Percentiles rank a stretch among this genome's conserved stretches.
phyloP scores from a whole-genome alignment of 495 filamentous ascomycete species.

The Wilcoxina mikolae region DNA sequence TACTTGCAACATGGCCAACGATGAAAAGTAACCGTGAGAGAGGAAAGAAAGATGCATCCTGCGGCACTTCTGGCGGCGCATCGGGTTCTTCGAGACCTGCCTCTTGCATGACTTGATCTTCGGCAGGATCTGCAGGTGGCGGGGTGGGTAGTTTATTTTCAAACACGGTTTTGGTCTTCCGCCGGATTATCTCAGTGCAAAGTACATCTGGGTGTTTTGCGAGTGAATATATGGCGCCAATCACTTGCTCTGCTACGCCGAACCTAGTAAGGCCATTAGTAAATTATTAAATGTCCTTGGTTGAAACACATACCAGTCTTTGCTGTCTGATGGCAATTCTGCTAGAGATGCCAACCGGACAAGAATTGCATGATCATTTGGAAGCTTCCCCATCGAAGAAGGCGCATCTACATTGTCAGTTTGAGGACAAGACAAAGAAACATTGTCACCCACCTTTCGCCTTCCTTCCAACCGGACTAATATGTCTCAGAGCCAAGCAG shows the following conservation, averaged over 20 bases:
- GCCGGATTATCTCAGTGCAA: slow-evolving; percentile 78
- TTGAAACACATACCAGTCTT: slow-evolving; percentile 65
- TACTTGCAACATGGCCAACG: slow-evolving; percentile 77
- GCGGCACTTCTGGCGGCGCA: slow-evolving; percentile 2
- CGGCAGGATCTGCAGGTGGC: not conserved
- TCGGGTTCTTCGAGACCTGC: slow-evolving; percentile 29
- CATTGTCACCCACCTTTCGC: slow-evolving; percentile 38
- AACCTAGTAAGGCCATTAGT: slow-evolving; percentile 29
- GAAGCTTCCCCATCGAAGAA: slow-evolving; percentile 53
- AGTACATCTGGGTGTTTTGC: slow-evolving; percentile 88
- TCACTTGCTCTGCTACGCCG: slow-evolving; percentile 92
- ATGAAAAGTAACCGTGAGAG: slow-evolving; percentile 89
- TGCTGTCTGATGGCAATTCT: slow-evolving; percentile 70
- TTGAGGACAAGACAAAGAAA: not conserved
- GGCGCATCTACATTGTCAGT: not conserved
- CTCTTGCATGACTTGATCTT: slow-evolving; percentile 23
- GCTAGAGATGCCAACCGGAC: slow-evolving; percentile 64
- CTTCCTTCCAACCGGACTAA: slow-evolving; percentile 67
- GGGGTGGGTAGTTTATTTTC: slow-evolving; percentile 11
- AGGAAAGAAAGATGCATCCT: slow-evolving; percentile 43
- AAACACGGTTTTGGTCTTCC: slow-evolving; percentile 78
- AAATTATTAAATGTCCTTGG: not conserved
- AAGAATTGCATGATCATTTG: slow-evolving; percentile 83
- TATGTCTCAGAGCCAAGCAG: slow-evolving; percentile 77
- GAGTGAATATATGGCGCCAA: slow-evolving; percentile 87